phyloP scores from a whole-genome alignment of 2,329 filamentous ascomycete genomes.

The Trichoderma afroharzianum region DNA sequence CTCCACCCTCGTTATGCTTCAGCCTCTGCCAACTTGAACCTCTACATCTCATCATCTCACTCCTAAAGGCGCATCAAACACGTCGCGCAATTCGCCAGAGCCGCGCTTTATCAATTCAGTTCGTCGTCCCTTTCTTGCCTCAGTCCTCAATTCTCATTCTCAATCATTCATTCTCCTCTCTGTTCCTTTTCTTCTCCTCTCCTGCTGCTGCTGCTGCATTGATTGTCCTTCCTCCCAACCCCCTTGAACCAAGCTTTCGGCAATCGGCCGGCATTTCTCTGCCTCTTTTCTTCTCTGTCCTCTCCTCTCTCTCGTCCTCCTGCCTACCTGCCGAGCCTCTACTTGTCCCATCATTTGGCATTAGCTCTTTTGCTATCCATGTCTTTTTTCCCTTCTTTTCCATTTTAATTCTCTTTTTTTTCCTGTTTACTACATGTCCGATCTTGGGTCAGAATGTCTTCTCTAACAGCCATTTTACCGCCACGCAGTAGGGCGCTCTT shows the following conservation, averaged over 20 bases:
- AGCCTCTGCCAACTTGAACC: slow-evolving; percentile 18
- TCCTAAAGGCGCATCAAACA: slow-evolving; percentile 22
- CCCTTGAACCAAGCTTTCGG: slow-evolving; percentile 11
- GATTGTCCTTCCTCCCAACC: slow-evolving; percentile 10
- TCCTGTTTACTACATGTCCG: slow-evolving; percentile 25
- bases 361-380: slow-evolving; percentile 19
- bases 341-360: neutral
- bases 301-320: slow-evolving; percentile 1
- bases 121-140: slow-evolving; percentile 28
- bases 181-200: slow-evolving; percentile 8
- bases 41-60: slow-evolving; percentile 5
- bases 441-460: slow-evolving; percentile 41
- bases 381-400: slow-evolving; percentile 25
- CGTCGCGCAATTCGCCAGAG: slow-evolving; percentile 25
- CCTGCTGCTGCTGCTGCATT: neutral
- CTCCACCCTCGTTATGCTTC: slow-evolving; percentile 14
- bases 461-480: slow-evolving; percentile 55
- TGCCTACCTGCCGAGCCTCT: slow-evolving; percentile 2
- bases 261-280: slow-evolving; percentile 17
- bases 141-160: slow-evolving; percentile 16
- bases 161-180: slow-evolving; percentile 15
- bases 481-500: slow-evolving; percentile 45
- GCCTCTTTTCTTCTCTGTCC: neutral
- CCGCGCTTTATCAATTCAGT: slow-evolving; percentile 33
- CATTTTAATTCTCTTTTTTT: slow-evolving; percentile 20